Percentiles rank a stretch among this genome's conserved stretches.
These are phyloP conservation scores for Tripterygium wilfordii DNA, from an alignment of 177 flowering plant species.

Conservation along the genomic window DNA sequence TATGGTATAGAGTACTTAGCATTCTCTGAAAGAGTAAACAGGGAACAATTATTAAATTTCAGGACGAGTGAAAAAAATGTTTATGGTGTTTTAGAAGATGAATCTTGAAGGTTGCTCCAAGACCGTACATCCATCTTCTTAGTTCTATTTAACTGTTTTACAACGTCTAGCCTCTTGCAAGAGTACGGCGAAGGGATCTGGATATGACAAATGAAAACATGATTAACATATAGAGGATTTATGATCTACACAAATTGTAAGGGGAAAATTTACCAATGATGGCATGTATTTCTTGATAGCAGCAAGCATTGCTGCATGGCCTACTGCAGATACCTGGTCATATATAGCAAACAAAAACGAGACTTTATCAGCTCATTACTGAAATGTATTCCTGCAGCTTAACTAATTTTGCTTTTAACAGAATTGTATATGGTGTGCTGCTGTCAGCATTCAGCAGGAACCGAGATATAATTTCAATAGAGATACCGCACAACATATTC, in stretches of 20 bases:
- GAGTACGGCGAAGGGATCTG: slow-evolving; percentile 67
- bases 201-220: neutral
- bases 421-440: too few relatives aligned
- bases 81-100: slow-evolving; percentile 8
- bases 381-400: neutral
- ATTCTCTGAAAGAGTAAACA: too few relatives aligned
- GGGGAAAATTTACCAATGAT: slow-evolving; percentile 36
- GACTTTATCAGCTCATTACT: neutral
- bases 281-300: slow-evolving; percentile 60
- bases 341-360: neutral
- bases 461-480: too few relatives aligned
- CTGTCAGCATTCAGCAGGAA: too few relatives aligned
- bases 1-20: too few relatives aligned
- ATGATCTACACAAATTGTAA: neutral
- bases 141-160: slow-evolving; percentile 56
- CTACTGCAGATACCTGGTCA: slow-evolving; percentile 51
- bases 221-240: too few relatives aligned
- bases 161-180: slow-evolving; percentile 33
- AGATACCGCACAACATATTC: too few relatives aligned
- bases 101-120: slow-evolving; percentile 27
- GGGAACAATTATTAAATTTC: too few relatives aligned
- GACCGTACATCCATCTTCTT: slow-evolving; percentile 43
- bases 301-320: slow-evolving; percentile 69
- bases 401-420: too few relatives aligned
- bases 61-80: neutral